These are phyloP conservation scores for Rusavskia elegans DNA, from an alignment of 495 filamentous ascomycete species.

Conservation along the genomic window DNA sequence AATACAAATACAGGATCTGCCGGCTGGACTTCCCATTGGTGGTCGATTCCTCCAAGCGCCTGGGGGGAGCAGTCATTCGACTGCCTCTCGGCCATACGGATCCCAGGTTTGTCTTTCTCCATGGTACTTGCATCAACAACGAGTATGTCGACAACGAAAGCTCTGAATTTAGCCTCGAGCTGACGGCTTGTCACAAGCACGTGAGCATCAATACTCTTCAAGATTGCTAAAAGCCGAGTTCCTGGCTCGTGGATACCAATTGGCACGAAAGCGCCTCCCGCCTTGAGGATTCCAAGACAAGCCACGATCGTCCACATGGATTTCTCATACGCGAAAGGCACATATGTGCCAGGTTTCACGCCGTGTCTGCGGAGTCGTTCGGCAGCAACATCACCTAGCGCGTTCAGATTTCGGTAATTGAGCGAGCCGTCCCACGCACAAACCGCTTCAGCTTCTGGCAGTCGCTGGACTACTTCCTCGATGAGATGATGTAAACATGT, in stretches of 20 bases:
- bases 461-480: too few relatives aligned
- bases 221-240: neutral
- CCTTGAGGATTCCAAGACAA: too few relatives aligned
- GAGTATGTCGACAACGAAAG: neutral
- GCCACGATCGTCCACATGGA: too few relatives aligned
- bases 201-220: neutral
- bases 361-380: too few relatives aligned
- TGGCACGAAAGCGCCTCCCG: constrained; percentile 6
- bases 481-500: too few relatives aligned
- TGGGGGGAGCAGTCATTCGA: neutral
- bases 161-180: neutral
- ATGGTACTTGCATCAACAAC: too few relatives aligned
- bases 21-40: neutral
- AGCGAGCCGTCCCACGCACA: too few relatives aligned
- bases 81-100: neutral
- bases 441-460: too few relatives aligned
- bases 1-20: neutral
- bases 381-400: too few relatives aligned
- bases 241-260: neutral
- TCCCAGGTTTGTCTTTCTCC: neutral
- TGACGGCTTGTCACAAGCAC: neutral
- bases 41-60: constrained; percentile 31
- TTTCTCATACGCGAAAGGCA: too few relatives aligned
- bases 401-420: too few relatives aligned
- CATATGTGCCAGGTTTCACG: too few relatives aligned